These are phyloP conservation scores for Diaporthe sp. DNA, from an alignment of 2,329 filamentous ascomycete species.

Conservation along the genomic window DNA sequence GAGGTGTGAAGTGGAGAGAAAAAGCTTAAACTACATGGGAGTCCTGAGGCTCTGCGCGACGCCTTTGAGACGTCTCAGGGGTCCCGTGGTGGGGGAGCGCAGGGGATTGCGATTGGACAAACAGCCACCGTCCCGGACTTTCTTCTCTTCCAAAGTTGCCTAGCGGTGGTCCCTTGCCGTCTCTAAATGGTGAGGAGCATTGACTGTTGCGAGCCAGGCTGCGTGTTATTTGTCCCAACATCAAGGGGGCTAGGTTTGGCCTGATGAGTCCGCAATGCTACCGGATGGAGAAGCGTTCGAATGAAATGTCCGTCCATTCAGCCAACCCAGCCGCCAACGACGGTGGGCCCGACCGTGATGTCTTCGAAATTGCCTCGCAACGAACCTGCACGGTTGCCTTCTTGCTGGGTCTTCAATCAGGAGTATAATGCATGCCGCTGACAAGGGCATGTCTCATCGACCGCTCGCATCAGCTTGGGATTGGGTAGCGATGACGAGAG, in stretches of 20 bases:
- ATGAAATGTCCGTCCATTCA: not conserved
- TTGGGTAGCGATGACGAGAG: not conserved
- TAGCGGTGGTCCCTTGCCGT: not conserved
- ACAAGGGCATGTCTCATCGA: conserved; percentile 3
- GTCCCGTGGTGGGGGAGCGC: conserved; percentile 30
- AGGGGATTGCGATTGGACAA: conserved; percentile 32
- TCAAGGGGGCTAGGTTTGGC: conserved; percentile 11
- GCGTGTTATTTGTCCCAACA: conserved; percentile 13
- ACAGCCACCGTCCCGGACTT: not conserved
- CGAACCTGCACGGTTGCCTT: not conserved
- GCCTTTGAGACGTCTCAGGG: conserved; percentile 42
- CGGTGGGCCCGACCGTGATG: not conserved
- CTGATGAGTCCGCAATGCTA: conserved; percentile 4
- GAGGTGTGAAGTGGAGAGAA: not conserved
- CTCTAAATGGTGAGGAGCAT: not conserved
- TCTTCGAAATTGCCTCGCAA: not conserved
- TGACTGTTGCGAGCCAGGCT: not conserved
- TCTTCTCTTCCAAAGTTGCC: not conserved
- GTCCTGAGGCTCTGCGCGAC: conserved; percentile 42
- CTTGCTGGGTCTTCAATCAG: not conserved
- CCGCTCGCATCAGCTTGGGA: not conserved
- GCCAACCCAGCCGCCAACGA: not conserved
- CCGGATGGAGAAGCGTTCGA: not conserved
- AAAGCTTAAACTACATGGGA: not conserved
- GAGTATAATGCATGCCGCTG: not conserved